Conservation (phyloP, 2,329 filamentous ascomycete genomes). For the Sarocladiaceae sp. region DNA sequence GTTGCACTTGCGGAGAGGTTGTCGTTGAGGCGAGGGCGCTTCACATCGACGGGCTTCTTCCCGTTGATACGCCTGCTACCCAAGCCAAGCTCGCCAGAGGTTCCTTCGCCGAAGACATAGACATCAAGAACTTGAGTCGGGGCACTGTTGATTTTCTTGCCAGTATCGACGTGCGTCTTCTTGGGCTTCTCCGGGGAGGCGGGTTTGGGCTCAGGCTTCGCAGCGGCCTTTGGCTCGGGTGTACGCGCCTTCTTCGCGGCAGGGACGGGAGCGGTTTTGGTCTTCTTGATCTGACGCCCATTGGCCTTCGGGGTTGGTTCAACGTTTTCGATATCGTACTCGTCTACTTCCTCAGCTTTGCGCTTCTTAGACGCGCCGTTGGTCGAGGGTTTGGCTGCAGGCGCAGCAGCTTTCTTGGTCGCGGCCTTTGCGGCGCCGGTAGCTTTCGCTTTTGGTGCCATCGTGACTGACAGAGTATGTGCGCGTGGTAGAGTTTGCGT, state of each 20-base stretch:
- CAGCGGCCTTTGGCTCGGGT: slow-evolving; percentile 13
- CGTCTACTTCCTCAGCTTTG: slow-evolving; percentile 16
- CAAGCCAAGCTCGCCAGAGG: slow-evolving; percentile 75
- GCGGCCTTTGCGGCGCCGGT: slow-evolving; percentile 18
- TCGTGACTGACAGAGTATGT: slow-evolving; percentile 12
- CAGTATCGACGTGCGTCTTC: slow-evolving; percentile 32
- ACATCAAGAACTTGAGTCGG: slow-evolving; percentile 62
- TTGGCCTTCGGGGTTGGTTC: slow-evolving; percentile 10
- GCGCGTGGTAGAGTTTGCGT: neutral
- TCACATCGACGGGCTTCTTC: slow-evolving; percentile 63
- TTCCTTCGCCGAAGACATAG: slow-evolving; percentile 75
- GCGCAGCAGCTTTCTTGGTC: slow-evolving; percentile 16
- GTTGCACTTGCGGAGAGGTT: slow-evolving; percentile 53
- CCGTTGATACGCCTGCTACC: slow-evolving; percentile 58
- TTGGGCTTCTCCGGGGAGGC: slow-evolving; percentile 16
- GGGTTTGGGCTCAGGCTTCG: slow-evolving; percentile 13
- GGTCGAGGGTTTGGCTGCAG: slow-evolving; percentile 30
- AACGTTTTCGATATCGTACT: slow-evolving; percentile 10
- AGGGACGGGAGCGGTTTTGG: slow-evolving; percentile 3
- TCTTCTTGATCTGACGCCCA: slow-evolving; percentile 8
- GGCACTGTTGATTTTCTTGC: slow-evolving; percentile 64
- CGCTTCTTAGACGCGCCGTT: slow-evolving; percentile 21
- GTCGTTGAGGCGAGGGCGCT: slow-evolving; percentile 77
- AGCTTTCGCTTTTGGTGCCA: slow-evolving; percentile 25
- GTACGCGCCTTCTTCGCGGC: slow-evolving; percentile 16